Conservation (phyloP, 805 yeast genomes). For the Metschnikowia rubicola region DNA sequence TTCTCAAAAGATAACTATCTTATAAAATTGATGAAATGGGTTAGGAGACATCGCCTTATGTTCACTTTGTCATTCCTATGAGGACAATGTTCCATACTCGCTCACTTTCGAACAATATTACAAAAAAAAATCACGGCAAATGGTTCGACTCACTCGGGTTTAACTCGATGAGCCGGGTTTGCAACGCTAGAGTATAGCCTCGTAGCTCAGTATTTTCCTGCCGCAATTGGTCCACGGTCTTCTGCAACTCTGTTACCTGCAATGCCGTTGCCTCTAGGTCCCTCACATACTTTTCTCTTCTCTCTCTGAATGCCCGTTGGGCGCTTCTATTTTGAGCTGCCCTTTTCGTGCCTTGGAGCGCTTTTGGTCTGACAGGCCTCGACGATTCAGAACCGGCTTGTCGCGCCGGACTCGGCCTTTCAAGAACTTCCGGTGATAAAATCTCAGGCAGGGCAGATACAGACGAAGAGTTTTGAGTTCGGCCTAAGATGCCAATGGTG, state of each 20-base stretch:
- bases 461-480: no score
- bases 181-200: constrained; percentile 68
- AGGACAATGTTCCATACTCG: no score
- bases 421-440: no score
- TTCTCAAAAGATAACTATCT: no score
- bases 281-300: constrained; percentile 77
- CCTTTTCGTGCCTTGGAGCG: constrained; percentile 64
- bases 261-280: constrained; percentile 71
- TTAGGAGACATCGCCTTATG: no score
- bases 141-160: neutral
- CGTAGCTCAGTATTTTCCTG: constrained; percentile 69
- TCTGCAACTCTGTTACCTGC: constrained; percentile 59
- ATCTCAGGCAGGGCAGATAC: no score
- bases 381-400: neutral
- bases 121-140: neutral
- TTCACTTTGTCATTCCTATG: no score
- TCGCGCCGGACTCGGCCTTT: no score
- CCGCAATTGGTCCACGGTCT: constrained; percentile 62
- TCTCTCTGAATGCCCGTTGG: constrained; percentile 83
- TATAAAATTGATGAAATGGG: no score
- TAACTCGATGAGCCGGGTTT: constrained; percentile 58
- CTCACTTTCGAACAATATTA: no score
- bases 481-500: no score
- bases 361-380: neutral
- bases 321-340: constrained; percentile 92